These are phyloP conservation scores for Thozetella sp. DNA, from an alignment of 495 filamentous ascomycete genomes.

Conservation along the genomic window DNA sequence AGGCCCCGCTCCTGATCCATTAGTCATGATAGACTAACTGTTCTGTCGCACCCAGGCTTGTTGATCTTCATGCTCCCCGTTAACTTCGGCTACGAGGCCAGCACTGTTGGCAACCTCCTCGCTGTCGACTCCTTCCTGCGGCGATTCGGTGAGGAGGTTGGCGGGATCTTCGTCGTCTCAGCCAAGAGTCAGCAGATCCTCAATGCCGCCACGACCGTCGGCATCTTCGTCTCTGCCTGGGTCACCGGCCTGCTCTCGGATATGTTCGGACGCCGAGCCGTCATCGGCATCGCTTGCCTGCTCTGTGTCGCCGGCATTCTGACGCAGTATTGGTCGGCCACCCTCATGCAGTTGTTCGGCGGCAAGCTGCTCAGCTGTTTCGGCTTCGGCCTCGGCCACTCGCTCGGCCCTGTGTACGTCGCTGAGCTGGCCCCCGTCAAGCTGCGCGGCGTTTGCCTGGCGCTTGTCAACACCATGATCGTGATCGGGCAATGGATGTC, in stretches of 20 bases:
- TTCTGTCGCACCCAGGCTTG: not conserved
- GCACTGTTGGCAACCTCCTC: not conserved
- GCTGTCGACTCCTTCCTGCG: not conserved
- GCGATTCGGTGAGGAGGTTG: not conserved
- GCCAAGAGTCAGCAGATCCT: not conserved
- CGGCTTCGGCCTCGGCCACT: not conserved
- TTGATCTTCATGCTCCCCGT: constrained; percentile 1
- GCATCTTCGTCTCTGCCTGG: not conserved
- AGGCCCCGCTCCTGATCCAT: not conserved
- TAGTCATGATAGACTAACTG: not conserved
- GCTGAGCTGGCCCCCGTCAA: constrained; percentile 1
- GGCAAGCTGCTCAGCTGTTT: not conserved
- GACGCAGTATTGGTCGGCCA: not conserved
- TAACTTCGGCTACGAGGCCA: constrained; percentile 1
- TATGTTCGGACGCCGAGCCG: not conserved
- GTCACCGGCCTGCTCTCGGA: not conserved
- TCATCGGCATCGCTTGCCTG: not conserved
- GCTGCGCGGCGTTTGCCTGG: not conserved
- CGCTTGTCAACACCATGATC: constrained; percentile 1
- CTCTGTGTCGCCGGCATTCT: not conserved
- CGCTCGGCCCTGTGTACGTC: not conserved
- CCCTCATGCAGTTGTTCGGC: not conserved
- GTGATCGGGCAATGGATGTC: not conserved
- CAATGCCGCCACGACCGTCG: not conserved
- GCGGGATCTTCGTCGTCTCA: not conserved